Percentiles rank a stretch among this genome's conserved stretches.
Evolutionary conservation across 768 basidiomycete genomes (phyloP).

Genomic region (Punctularia strigosozonata): DNA sequence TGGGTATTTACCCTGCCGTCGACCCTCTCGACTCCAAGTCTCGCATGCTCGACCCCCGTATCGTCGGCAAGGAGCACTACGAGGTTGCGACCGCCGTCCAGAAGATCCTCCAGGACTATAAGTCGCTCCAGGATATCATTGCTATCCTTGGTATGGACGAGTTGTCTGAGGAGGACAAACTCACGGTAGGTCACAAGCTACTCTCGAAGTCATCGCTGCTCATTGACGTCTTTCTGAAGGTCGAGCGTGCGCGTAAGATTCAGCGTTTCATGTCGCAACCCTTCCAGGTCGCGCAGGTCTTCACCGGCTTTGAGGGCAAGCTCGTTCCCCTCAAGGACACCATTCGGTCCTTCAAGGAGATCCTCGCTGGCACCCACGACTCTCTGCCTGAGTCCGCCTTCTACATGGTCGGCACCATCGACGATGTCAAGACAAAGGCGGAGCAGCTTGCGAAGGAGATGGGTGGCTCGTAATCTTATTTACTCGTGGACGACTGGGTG

Average conservation of each 20-base stretch:
- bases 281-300: conserved; percentile 99
- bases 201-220: background rate
- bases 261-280: conserved; percentile 99
- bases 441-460: conserved; percentile 96
- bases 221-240: conserved; percentile 29
- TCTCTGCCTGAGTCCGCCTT: conserved; percentile 90
- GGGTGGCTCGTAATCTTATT: conserved; percentile 26
- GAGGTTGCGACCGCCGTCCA: conserved; percentile 92
- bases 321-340: conserved; percentile 96
- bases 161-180: conserved; percentile 99
- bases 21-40: conserved; percentile 99
- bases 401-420: conserved; percentile 98
- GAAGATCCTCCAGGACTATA: conserved; percentile 96
- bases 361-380: conserved; percentile 84
- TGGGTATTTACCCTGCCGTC: conserved; percentile 99
- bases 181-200: conserved; percentile 55
- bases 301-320: conserved; percentile 98
- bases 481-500: background rate
- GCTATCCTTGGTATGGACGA: conserved; percentile 99
- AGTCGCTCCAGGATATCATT: conserved; percentile 98
- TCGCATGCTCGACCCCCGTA: conserved; percentile 99
- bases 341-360: conserved; percentile 95
- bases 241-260: conserved; percentile 97
- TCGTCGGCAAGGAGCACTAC: conserved; percentile 92
- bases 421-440: conserved; percentile 95